phyloP scores from a whole-genome alignment of 345 rosid species.

The Brassica juncea region DNA sequence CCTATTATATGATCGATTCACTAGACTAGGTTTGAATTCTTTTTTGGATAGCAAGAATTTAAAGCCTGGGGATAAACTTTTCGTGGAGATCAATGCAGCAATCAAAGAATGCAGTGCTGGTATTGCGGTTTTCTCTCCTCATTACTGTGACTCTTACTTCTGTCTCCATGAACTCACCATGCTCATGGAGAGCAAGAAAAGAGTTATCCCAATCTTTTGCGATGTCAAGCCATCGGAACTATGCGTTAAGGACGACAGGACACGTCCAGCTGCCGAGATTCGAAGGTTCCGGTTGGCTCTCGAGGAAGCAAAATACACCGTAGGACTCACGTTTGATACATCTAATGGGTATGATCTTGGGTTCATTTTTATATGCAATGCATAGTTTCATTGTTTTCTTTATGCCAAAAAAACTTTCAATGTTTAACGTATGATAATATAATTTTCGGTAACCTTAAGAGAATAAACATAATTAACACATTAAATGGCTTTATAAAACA shows the following conservation, averaged over 20 bases:
- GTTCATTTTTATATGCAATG: constrained; percentile 3
- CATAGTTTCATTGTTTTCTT: background rate
- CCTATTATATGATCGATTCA: constrained; percentile 55
- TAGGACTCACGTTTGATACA: constrained; percentile 82
- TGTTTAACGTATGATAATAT: background rate
- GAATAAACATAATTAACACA: background rate
- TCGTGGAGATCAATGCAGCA: constrained; percentile 55
- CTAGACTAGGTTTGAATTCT: constrained; percentile 44
- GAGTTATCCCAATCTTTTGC: constrained; percentile 74
- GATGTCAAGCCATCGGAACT: constrained; percentile 85
- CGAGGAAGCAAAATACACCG: constrained; percentile 71
- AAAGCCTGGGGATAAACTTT: constrained; percentile 76
- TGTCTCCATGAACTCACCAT: constrained; percentile 82
- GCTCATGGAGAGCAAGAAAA: constrained; percentile 66
- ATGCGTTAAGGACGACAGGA: constrained; percentile 44
- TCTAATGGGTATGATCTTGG: constrained; percentile 53
- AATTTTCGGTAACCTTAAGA: background rate
- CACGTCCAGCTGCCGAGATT: constrained; percentile 42
- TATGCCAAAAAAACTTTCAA: background rate
- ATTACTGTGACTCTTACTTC: constrained; percentile 70
- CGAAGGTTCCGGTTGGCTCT: constrained; percentile 55
- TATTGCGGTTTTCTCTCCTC: constrained; percentile 75
- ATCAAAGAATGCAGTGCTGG: constrained; percentile 59
- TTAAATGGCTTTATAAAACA: background rate
- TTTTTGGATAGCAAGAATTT: constrained; percentile 80